Evolutionary conservation across 257 asterid species (phyloP).

Genomic region (Solanum chiquidenum): DNA sequence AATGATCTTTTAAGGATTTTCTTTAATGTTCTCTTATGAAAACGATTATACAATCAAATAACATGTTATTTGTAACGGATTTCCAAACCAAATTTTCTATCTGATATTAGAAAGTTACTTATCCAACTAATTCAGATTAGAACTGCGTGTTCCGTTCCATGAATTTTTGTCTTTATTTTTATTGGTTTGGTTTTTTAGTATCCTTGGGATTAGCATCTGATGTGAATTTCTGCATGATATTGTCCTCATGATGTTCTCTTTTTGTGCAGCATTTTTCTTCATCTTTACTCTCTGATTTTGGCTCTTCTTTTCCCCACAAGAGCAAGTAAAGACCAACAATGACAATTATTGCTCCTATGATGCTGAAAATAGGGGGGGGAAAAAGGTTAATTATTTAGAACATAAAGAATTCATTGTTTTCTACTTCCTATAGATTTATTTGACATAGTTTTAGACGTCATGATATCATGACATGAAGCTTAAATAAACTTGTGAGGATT

Average conservation of each 20-base stretch:
- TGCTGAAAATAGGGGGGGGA: constrained; percentile 30
- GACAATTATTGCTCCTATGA: constrained; percentile 53
- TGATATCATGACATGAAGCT: not conserved
- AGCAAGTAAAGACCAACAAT: constrained; percentile 59
- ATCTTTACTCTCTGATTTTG: constrained; percentile 12
- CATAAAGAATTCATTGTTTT: not conserved
- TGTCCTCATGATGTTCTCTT: constrained; percentile 10
- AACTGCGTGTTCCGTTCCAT: accelerated
- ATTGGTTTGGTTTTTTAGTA: not conserved
- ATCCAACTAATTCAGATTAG: not conserved
- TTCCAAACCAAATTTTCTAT: not conserved
- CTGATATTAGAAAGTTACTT: not conserved
- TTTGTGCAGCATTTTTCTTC: constrained; percentile 8
- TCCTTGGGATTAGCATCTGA: not conserved
- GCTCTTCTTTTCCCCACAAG: constrained; percentile 74
- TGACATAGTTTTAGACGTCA: not conserved
- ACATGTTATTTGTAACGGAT: not conserved
- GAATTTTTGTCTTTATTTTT: not conserved
- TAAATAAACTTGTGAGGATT: not conserved
- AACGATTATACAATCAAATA: not conserved
- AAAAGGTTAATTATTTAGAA: not conserved
- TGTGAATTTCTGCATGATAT: constrained; percentile 1
- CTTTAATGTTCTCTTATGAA: not conserved
- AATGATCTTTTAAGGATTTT: not conserved
- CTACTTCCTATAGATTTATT: not conserved